Evolutionary conservation across 805 yeast genomes (phyloP).

Genomic region (Zygosaccharomyces lentus): DNA sequence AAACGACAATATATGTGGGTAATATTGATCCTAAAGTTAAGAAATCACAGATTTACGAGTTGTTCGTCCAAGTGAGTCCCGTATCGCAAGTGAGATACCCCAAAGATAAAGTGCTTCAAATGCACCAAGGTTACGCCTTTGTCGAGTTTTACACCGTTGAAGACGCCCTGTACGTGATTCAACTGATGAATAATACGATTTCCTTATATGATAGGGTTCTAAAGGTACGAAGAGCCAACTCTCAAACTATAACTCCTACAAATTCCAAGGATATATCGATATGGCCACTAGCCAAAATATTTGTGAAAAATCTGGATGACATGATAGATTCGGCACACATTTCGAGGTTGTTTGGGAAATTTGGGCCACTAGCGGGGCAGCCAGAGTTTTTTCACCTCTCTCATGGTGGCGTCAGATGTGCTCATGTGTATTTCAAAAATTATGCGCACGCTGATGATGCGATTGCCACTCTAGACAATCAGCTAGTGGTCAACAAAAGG

Average conservation of each 20-base stretch:
- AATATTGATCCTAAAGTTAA: conserved; percentile 73
- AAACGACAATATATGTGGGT: conserved; percentile 65
- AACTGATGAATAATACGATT: conserved; percentile 50
- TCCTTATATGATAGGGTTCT: conserved; percentile 58
- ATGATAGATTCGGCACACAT: conserved; percentile 59
- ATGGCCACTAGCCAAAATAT: conserved; percentile 62
- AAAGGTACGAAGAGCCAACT: conserved; percentile 51
- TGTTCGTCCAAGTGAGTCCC: conserved; percentile 82
- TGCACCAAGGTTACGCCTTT: conserved; percentile 87
- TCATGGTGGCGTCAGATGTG: conserved; percentile 52
- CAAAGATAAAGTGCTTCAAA: conserved; percentile 62
- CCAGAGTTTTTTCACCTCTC: conserved; percentile 45
- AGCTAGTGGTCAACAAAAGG: conserved; percentile 61
- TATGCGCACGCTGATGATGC: conserved; percentile 73
- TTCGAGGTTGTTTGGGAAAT: conserved; percentile 48
- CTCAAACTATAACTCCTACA: conserved; percentile 13
- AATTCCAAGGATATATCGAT: conserved; percentile 14
- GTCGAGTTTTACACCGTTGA: conserved; percentile 56
- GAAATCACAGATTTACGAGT: conserved; percentile 70
- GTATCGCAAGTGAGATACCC: conserved; percentile 69
- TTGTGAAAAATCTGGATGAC: conserved; percentile 63
- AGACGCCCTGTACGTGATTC: conserved; percentile 69
- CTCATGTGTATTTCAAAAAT: conserved; percentile 57
- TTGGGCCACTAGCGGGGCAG: conserved; percentile 56
- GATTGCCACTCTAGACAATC: conserved; percentile 61